phyloP scores from a whole-genome alignment of 1,139 yeast species.

The Saccharomyces hybrid region DNA sequence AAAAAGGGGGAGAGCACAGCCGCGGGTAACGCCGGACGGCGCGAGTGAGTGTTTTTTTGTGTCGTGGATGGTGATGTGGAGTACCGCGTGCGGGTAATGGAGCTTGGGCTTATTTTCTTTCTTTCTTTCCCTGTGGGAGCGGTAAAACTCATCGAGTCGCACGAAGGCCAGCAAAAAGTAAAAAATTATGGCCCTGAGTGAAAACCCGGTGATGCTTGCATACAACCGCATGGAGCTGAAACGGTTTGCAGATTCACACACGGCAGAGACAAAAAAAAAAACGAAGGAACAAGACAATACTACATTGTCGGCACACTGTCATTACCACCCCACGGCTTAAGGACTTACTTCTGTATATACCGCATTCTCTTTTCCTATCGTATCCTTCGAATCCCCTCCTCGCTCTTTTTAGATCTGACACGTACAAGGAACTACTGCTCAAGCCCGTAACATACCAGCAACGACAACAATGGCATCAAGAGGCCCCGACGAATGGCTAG shows the following conservation, averaged over 20 bases:
- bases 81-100: not conserved
- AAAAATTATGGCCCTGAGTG: not conserved
- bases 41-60: not conserved
- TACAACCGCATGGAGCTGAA: not conserved
- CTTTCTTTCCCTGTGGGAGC: not conserved
- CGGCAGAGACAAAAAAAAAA: not conserved
- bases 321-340: not conserved
- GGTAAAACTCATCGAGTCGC: not conserved
- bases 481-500: constrained; percentile 96
- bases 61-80: no score
- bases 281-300: not conserved
- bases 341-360: not conserved
- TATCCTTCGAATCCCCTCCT: not conserved
- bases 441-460: not conserved
- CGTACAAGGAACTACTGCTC: not conserved
- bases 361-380: not conserved
- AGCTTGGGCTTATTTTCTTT: not conserved
- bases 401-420: not conserved
- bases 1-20: not conserved
- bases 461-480: constrained; percentile 49
- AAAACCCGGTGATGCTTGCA: constrained; percentile 1
- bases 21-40: not conserved
- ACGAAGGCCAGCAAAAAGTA: not conserved
- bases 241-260: not conserved
- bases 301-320: not conserved